Evolutionary conservation across 2,329 filamentous ascomycete species (phyloP).

Genomic region (Clathrospora elynae): DNA sequence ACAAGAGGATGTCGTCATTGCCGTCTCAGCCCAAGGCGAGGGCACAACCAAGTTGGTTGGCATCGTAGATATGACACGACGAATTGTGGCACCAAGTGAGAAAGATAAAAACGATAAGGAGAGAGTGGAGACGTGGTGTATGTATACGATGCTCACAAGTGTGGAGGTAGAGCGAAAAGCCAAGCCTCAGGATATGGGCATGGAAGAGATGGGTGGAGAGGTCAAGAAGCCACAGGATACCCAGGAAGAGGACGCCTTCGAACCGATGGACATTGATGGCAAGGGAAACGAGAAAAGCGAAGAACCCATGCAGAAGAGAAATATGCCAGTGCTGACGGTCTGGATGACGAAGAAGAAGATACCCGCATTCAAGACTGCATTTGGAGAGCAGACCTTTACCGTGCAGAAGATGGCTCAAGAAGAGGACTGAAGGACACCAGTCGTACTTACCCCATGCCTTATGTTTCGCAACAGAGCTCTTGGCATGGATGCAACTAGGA

Average conservation of each 20-base stretch:
- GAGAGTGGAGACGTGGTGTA: conserved; percentile 19
- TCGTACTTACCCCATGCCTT: no score
- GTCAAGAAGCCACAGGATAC: conserved; percentile 1
- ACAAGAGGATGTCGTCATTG: conserved; percentile 14
- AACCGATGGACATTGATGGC: conserved; percentile 17
- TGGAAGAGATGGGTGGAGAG: not conserved
- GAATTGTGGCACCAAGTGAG: conserved; percentile 14
- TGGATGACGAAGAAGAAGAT: conserved; percentile 29
- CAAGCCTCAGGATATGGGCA: not conserved
- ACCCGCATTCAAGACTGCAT: conserved; percentile 19
- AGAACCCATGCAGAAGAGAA: conserved; percentile 6
- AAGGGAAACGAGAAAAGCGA: conserved; percentile 1
- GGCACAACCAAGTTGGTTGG: conserved; percentile 28
- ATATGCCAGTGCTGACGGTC: conserved; percentile 25
- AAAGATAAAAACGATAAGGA: conserved; percentile 3
- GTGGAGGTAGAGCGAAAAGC: conserved; percentile 13
- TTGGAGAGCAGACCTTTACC: conserved; percentile 24
- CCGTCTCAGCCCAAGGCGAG: conserved; percentile 28
- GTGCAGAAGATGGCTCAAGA: conserved; percentile 12
- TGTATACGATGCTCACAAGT: conserved; percentile 26
- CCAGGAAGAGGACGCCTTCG: conserved; percentile 22
- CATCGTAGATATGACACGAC: conserved; percentile 26
- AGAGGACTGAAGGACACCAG: conserved; percentile 3
- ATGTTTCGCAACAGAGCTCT: no score
- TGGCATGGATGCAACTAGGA: no score